Evolutionary conservation across 306 rosid genomes (phyloP), one percentile per base, ranked within the genome.

Genomic region (Carpinus fangiana): DNA sequence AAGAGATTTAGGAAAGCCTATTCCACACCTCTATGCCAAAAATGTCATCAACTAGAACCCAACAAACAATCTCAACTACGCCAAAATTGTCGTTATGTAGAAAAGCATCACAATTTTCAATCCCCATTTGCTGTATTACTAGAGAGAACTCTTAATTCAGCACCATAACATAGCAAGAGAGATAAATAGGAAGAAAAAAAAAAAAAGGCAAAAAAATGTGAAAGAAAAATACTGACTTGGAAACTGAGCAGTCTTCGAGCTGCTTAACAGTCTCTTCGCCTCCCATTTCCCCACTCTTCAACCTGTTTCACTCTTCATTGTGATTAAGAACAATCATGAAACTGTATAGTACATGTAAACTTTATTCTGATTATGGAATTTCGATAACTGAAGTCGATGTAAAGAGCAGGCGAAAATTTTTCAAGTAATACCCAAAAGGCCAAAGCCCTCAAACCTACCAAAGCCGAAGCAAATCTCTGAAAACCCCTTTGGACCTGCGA

Each of bases 191-290:
- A 28, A 28, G 2, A 28, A 62, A 7, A 8, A 73, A 7, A 48
- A 53, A 78, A 4, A 10, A 71, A 41, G 21, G 8, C 18, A 21
- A 62, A 28, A 59, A 0, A 52, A 47, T 20, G 7, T 12, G 51
- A 38, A 38, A 52, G 59, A 70, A 47, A 69, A 73, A 12, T 23
- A 84, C 92, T 82, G 20, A 92, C 97, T 94, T 92, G 83, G 97
- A 83, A 72, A 94, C 97, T 1, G 98, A 90, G 81, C 98, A 92
- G 18, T 94, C 97, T 78, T 89, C 97, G 61, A 92, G 87, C 62
- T 94, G 91, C 87, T 94, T 93, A 18, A 90, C 96, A 47, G 75
- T 78, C 77, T 90, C 98, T 82, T 94, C 88, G 70, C 84, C 76
- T 60, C 82, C 91, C 98, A 92, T 94, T 50, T 43, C 72, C 36